Evolutionary conservation across 129 eudicot genomes (phyloP).

Genomic region (Erigeron canadensis): DNA sequence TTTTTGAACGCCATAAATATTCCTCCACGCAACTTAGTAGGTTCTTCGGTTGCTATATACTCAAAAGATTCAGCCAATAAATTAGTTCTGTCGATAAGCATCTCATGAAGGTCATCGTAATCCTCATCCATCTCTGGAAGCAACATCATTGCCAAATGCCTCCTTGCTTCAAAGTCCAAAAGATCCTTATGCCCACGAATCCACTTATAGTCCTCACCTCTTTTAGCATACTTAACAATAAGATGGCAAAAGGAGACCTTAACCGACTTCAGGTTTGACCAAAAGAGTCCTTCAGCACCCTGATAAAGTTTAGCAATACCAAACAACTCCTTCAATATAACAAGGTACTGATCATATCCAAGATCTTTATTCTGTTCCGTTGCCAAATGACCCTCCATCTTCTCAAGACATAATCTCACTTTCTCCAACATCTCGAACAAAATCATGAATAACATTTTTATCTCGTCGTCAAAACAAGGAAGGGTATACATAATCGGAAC

Average conservation of each 20-base stretch:
- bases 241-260: constrained; percentile 55
- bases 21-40: constrained; percentile 53
- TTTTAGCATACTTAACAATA: constrained; percentile 51
- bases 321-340: constrained; percentile 54
- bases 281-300: constrained; percentile 52
- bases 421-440: constrained; percentile 40
- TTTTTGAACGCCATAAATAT: constrained; percentile 75
- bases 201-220: constrained; percentile 61
- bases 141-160: constrained; percentile 73
- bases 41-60: constrained; percentile 51
- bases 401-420: constrained; percentile 53
- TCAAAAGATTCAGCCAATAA: constrained; percentile 72
- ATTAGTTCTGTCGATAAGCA: constrained; percentile 82
- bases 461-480: constrained; percentile 36
- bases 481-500: constrained; percentile 17
- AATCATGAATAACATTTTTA: constrained; percentile 34
- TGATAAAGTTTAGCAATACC: constrained; percentile 44
- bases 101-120: constrained; percentile 76
- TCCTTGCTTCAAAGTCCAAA: constrained; percentile 64
- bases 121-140: constrained; percentile 78
- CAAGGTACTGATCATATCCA: constrained; percentile 61
- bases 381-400: constrained; percentile 41
- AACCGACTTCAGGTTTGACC: constrained; percentile 43
- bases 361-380: constrained; percentile 30
- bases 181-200: constrained; percentile 60